Base-by-base conservation (phyloP, 2,329 filamentous ascomycete species). In the Penicillium sp. region DNA sequence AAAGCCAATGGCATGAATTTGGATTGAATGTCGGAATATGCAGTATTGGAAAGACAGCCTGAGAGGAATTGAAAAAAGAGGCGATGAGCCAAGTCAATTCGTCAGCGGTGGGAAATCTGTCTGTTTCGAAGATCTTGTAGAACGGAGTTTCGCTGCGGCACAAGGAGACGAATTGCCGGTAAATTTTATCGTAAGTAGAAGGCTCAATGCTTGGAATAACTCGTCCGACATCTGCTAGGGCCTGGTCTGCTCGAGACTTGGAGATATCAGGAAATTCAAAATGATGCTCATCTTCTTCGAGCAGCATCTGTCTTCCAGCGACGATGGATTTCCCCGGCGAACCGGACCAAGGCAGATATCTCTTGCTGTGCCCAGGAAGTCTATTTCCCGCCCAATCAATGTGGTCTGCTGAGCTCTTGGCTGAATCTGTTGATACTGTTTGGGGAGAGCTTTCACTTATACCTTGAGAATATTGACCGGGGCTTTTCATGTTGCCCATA, bases 31-130 rank as follows among this genome's bases (percentile, higher is more conserved):
- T 72, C 39, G 71, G 55, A 42, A 62, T 57, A 56, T 77, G 76
- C 32, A 77, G 56, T 27, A 78, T 70, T 6, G 76, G 76, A 46
- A 77, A 74, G 45, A 71, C 68, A 2, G 69, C 59, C 40, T 77
- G 72, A 31, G 77, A 77, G 42, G 70, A 67, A 38, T 69, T 64
- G 22, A 75, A 71, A 58, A 73, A 79, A 21, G 66, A 63, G n/a
- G 54, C 43, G 43, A 77, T 57, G 40, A 73, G 75, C 18, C 48
- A 52, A 21, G 64, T 70, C 48, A 75, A 54, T 9, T 58, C 43
- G 18, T 65, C 54, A 14, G 55, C 51, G 8, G 49, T 52, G 2
- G 71, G 73, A 21, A 76, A 75, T 29, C 47, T 52, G 3, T 62
- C 58, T 0, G 67, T 62, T 29, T 71, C 67, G 43, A 73, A 75